Conservation (phyloP, 352 stramenopile species). For the Discostella stelligera region DNA sequence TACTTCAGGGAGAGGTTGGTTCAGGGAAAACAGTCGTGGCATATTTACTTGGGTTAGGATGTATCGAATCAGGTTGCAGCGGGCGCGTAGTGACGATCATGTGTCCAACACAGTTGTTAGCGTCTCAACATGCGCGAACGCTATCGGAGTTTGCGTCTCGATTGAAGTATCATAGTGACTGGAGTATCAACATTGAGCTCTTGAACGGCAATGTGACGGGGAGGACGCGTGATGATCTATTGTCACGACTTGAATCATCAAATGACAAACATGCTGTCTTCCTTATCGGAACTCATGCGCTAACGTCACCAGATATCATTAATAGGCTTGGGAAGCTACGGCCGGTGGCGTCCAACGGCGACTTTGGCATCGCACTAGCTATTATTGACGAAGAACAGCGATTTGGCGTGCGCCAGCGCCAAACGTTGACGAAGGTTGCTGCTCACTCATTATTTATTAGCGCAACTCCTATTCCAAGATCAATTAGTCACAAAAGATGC, state of each 20-base stretch:
- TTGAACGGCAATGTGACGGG: constrained; percentile 27
- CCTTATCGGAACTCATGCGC: constrained; percentile 39
- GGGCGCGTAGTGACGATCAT: constrained; percentile 15
- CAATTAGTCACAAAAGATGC: constrained; percentile 13
- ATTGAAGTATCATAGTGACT: constrained; percentile 14
- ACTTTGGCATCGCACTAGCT: constrained; percentile 23
- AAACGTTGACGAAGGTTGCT: constrained; percentile 23
- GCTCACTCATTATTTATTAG: constrained; percentile 37
- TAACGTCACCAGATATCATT: constrained; percentile 25
- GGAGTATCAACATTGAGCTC: constrained; percentile 32
- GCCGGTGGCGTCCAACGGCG: too few species aligned
- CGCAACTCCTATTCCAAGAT: constrained; percentile 44
- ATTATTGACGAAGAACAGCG: constrained; percentile 50
- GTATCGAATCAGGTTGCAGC: constrained; percentile 19
- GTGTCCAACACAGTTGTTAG: constrained; percentile 27
- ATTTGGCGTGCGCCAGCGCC: constrained; percentile 35
- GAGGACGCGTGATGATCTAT: constrained; percentile 27
- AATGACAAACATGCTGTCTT: constrained; percentile 27
- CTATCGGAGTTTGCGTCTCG: constrained; percentile 23
- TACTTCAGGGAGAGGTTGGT: constrained; percentile 47
- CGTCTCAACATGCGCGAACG: constrained; percentile 21
- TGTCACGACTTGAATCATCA: constrained; percentile 23
- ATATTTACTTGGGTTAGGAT: constrained; percentile 31
- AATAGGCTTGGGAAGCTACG: constrained; percentile 16
- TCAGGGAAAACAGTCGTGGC: constrained; percentile 42